Evolutionary conservation across 2,329 filamentous ascomycete genomes (phyloP), one percentile per base, ranked within the genome.

Genomic region (Chaetomiaceae sp.): DNA sequence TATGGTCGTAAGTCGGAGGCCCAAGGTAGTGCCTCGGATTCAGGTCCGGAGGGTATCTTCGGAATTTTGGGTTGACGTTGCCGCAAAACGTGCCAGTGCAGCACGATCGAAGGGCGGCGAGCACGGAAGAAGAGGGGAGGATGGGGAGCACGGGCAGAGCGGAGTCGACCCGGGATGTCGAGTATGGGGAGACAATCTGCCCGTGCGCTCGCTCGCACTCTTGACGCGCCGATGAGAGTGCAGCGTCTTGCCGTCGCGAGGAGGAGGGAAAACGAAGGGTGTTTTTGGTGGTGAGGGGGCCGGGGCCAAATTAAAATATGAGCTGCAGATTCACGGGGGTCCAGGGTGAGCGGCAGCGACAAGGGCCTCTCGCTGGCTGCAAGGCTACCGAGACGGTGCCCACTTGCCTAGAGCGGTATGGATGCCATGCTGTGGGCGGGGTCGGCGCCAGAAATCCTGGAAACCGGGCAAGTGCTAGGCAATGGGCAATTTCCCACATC

Each of bases 231-330:
- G 39, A 37, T 49, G 55, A 54, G 44, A 43, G 46, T n/a, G n/a
- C 53, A 48, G 53, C 43, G 54, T 55, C 59, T 56, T 58, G 51
- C 51, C 56, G 56, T 60, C 53, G 56, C 58, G 52, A 53, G 51
- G 39, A 47, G 38, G 46, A 55, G 52, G 44, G 42, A 57, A 59
- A 61, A 53, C 25, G 46, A 61, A 53, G 56, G 57, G 54, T 56
- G 53, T 54, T 54, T 46, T 57, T 51, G 56, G 61, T 58, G 53
- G 52, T 57, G 54, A 58, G 53, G 55, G 59, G 57, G 47, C 42
- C 47, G 38, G 50, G 53, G 47, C 55, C 58, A 63, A 62, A 62
- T 57, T 59, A 61, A 63, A 63, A 59, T 57, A 59, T 51, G 53
- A 53, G 49, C 51, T 25, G 37, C 47, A 20, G 22, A 15, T 39